phyloP scores from a whole-genome alignment of 345 rosid species.

The thale cress (Arabidopsis thaliana) region DNA sequence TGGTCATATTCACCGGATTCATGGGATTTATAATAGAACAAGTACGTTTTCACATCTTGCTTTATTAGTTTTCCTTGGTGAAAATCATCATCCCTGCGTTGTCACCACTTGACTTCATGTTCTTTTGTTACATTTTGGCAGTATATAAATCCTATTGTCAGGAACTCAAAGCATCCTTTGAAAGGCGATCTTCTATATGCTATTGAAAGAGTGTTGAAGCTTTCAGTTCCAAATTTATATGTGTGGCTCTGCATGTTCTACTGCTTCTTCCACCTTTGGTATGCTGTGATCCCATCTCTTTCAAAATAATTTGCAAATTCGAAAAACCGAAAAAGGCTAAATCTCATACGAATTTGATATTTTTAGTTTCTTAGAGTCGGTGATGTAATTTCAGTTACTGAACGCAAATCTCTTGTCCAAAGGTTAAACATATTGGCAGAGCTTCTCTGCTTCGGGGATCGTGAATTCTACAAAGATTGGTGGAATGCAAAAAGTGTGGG shows the following conservation, averaged over 20 bases:
- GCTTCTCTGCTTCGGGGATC: slow-evolving; percentile 94
- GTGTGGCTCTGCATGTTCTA: slow-evolving; percentile 99
- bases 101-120: slow-evolving; percentile 32
- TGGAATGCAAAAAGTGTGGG: slow-evolving; percentile 98
- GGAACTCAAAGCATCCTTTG: slow-evolving; percentile 94
- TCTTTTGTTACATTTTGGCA: slow-evolving; percentile 53
- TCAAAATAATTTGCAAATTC: not conserved
- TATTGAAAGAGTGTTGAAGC: slow-evolving; percentile 94
- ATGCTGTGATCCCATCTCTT: slow-evolving; percentile 37
- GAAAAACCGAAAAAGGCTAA: not conserved
- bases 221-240: slow-evolving; percentile 89
- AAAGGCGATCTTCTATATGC: slow-evolving; percentile 86
- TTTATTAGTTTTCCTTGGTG: slow-evolving; percentile 6
- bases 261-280: slow-evolving; percentile 98
- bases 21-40: slow-evolving; percentile 98
- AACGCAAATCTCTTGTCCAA: slow-evolving; percentile 28
- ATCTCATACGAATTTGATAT: slow-evolving; percentile 6
- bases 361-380: slow-evolving; percentile 8
- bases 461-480: slow-evolving; percentile 99
- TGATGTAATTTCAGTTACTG: slow-evolving; percentile 19
- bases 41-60: slow-evolving; percentile 50
- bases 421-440: slow-evolving; percentile 99
- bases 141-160: slow-evolving; percentile 97
- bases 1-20: slow-evolving; percentile 85
- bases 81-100: slow-evolving; percentile 5